These are phyloP conservation scores for Prorocentrum cordatum DNA, from an alignment of 169 alveolate species.

Conservation along the genomic window DNA sequence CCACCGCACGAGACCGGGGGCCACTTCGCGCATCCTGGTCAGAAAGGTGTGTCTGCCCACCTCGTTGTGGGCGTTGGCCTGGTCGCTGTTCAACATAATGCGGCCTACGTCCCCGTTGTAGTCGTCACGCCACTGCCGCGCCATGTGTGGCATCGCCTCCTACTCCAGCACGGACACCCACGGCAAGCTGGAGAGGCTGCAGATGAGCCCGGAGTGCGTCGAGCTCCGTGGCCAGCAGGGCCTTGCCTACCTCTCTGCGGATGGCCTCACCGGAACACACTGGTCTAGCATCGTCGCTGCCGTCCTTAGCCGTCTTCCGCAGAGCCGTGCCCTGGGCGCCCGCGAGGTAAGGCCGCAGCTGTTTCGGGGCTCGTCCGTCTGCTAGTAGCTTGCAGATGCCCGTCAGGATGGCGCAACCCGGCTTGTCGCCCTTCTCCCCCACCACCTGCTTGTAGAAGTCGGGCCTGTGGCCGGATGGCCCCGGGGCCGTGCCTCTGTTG, in stretches of 20 bases:
- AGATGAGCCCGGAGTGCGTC: background rate
- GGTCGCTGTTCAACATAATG: background rate
- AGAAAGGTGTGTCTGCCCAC: constrained; percentile 1
- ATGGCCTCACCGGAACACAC: constrained; percentile 11
- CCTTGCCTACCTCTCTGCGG: constrained; percentile 15
- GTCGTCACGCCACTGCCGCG: background rate
- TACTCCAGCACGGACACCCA: background rate
- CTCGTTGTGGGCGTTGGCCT: constrained; percentile 18
- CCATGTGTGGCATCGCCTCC: background rate
- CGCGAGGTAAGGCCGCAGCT: background rate
- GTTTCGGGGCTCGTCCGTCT: background rate
- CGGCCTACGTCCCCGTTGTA: background rate
- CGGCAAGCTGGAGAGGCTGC: constrained; percentile 8
- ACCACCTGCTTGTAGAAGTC: background rate
- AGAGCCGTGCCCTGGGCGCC: background rate
- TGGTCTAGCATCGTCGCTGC: background rate
- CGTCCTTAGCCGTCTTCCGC: background rate
- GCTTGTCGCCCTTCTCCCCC: background rate
- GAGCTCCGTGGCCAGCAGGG: background rate
- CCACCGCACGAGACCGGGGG: constrained; percentile 4
- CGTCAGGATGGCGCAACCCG: background rate
- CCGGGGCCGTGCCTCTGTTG: background rate
- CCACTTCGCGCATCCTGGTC: constrained; percentile 9
- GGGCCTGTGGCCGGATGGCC: background rate
- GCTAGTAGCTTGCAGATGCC: background rate